phyloP scores from a whole-genome alignment of 805 yeast genomes.

The Ascoidea tarda region DNA sequence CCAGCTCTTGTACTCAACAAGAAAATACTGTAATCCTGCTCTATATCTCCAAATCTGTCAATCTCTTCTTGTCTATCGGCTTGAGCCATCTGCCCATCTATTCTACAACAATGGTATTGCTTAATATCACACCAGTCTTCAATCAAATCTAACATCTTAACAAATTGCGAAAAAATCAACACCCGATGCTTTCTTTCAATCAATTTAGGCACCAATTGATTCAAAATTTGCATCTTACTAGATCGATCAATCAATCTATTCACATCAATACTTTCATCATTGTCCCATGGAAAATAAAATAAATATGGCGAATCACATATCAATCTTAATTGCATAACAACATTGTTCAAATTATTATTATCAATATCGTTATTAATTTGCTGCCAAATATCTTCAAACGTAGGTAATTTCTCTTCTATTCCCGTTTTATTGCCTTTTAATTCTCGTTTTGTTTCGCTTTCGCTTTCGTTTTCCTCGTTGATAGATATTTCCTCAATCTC shows the following conservation, averaged over 20 bases:
- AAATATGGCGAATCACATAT: conserved; percentile 79
- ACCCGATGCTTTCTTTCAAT: conserved; percentile 45
- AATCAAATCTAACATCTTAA: conserved; percentile 66
- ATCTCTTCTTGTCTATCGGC: conserved; percentile 54
- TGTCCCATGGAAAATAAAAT: conserved; percentile 68
- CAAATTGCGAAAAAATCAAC: conserved; percentile 78
- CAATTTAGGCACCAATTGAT: conserved; percentile 43
- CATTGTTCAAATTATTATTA: conserved; percentile 43
- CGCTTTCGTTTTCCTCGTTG: background rate
- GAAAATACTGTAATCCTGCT: conserved; percentile 33
- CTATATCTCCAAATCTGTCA: conserved; percentile 24
- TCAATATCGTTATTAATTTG: conserved; percentile 27
- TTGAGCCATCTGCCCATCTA: conserved; percentile 68
- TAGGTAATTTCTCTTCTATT: background rate
- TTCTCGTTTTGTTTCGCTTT: background rate
- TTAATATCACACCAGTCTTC: conserved; percentile 56
- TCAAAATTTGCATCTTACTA: conserved; percentile 39
- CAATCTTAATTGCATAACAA: conserved; percentile 73
- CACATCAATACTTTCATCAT: conserved; percentile 23
- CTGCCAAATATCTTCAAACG: conserved; percentile 14
- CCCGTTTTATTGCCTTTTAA: background rate
- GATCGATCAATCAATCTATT: conserved; percentile 37
- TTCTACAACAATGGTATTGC: conserved; percentile 34
- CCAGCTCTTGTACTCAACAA: conserved; percentile 87
- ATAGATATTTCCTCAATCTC: conserved; percentile 5